Evolutionary conservation across 495 filamentous ascomycete species (phyloP), one percentile per base, ranked within the genome.

Genomic region (Aspergillus funiculosus): DNA sequence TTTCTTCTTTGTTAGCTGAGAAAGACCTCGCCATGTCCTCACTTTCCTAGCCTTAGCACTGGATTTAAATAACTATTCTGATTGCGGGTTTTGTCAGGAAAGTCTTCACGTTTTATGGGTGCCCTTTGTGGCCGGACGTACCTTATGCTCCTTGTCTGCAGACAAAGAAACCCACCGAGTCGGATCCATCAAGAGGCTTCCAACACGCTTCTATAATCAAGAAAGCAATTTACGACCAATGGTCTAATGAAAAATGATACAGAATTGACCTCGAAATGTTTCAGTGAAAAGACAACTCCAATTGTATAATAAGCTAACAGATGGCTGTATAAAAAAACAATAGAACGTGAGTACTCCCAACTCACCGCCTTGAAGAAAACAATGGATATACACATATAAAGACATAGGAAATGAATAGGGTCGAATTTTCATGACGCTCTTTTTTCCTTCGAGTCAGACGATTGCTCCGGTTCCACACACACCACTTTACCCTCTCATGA

Each of bases 361-460:
- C 61, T 67, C 62, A 67, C 68, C 67, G 64, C 64, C 67, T 60
- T 55, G 56, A 58, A 55, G 55, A 53, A 62, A 62, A 63, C 50
- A 48, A 62, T 71, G 66, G 67, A 67, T 71, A 68, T 71, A 71
- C 67, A 70, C 52, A 60, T 62, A 65, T 67, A 60, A 70, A 56
- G 59, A 66, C 58, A 67, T 52, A 54, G 59, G 55, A 58, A 62
- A 63, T 54, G 56, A 58, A 63, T 58, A 66, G 58, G 53, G 64
- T 61, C 61, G 47, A 52, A 49, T 66, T 62, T 69, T 66, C 66
- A 59, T 62, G 62, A 57, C 60, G 56, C 52, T 48, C 45, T 54
- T 53, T 50, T 55, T 46, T 40, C 24, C 20, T 36, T 25, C 35
- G 37, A 41, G 46, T 48, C 29, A 22, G 35, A 34, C 22, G 24